Evolutionary conservation across 257 asterid genomes (phyloP).

Genomic region (Scutellaria galericulata): DNA sequence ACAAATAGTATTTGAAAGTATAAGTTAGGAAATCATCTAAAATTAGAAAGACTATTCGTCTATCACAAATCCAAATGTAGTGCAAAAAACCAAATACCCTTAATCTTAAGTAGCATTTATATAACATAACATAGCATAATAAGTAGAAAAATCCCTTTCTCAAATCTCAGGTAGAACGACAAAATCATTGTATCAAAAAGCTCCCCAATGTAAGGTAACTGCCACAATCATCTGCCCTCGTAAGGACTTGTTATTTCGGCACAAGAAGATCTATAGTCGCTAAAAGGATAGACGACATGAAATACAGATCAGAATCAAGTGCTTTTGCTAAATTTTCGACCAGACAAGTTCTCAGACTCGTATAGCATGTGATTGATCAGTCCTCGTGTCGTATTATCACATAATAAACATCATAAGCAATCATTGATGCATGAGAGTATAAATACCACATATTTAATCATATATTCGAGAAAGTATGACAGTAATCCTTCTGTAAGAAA

Average conservation of each 20-base stretch:
- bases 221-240: not conserved
- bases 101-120: too few species aligned
- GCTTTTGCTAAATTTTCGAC: conserved; percentile 69
- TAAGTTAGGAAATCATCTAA: not conserved
- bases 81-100: too few species aligned
- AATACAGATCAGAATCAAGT: conserved; percentile 37
- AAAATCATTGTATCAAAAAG: not conserved
- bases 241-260: not conserved
- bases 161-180: not conserved
- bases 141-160: conserved; percentile 3
- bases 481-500: too few species aligned
- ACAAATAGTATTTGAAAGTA: not conserved
- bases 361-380: conserved; percentile 88
- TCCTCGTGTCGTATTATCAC: conserved; percentile 89
- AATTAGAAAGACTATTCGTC: not conserved
- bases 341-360: conserved; percentile 76
- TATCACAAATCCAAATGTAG: not conserved
- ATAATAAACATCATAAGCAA: conserved; percentile 20
- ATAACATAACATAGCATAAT: conserved; percentile 5
- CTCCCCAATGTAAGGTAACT: not conserved
- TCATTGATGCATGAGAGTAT: not conserved
- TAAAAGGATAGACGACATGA: not conserved
- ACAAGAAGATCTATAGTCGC: not conserved
- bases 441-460: not conserved
- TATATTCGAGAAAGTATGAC: not conserved